Base-by-base conservation (phyloP, 208 protist genomes). In the Porcisia deanei region DNA sequence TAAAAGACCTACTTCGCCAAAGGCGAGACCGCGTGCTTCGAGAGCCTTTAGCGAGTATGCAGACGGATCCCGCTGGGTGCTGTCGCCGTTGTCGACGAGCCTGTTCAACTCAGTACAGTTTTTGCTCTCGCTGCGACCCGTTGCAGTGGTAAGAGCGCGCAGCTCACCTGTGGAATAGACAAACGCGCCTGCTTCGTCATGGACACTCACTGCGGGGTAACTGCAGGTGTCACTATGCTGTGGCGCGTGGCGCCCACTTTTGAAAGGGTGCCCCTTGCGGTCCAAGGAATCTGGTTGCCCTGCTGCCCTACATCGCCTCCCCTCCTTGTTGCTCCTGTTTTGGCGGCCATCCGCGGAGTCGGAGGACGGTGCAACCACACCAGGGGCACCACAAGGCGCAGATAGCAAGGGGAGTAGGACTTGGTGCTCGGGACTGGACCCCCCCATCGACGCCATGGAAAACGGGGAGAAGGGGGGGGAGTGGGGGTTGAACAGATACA, bases 161-260 rank as follows among this genome's bases (percentile, higher is more conserved):
- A 60, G 30, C 10, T 49, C 67, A 37, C 67, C 67, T 12, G 67
- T 57, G 30, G 67, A 61, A 14, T 72, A 59, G 30, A 60, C 41
- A 16, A 30, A 34, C 49, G 6, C 9, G 8, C 7, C 9, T 37
- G 25, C 45, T 34, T 9, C 30, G 39, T 4, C 39, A 2, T 20
- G 34, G 7, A 34, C 25, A 30, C 34, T 45, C 16, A 30, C 45
- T 18, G 20, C 18, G 30, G 2, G 39, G 39, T 1, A 10, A 66
- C n/a, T 6, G 7, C 16, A 25, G 39, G 8, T n/a, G 61, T 34
- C 39, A 37, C 7, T 66, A 1, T 30, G 61, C 61, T 66, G 37
- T n/a, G 22, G 20, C 8, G 20, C 20, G 61, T n/a, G 30, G 61
- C 39, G 8, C n/a, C 2, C 37, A 45, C 3, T 66, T 66, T 66